These are phyloP conservation scores for Rhododendron molle DNA, from an alignment of 148 eudicot genomes.

Conservation along the genomic window DNA sequence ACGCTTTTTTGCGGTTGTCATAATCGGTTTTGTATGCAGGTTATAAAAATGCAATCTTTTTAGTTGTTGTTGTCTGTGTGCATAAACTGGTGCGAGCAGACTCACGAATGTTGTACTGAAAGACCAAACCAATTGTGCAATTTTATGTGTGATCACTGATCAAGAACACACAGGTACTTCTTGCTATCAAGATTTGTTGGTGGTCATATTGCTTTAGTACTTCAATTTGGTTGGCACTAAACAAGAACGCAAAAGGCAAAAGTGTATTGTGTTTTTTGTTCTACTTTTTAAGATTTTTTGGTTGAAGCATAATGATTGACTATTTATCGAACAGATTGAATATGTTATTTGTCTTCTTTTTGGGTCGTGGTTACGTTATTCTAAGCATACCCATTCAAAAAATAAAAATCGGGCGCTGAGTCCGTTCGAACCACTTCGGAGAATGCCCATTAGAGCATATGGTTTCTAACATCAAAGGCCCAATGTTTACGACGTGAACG, in stretches of 20 bases:
- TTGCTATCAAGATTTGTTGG: not conserved
- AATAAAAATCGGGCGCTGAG: too few relatives aligned
- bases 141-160: slow-evolving; percentile 37
- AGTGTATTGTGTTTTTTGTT: not conserved
- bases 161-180: slow-evolving; percentile 57
- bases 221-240: too few relatives aligned
- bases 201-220: not conserved
- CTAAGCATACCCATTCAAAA: not conserved
- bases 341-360: not conserved
- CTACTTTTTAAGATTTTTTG: not conserved
- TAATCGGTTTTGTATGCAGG: too few relatives aligned
- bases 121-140: slow-evolving; percentile 47
- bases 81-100: slow-evolving; percentile 44
- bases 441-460: too few relatives aligned
- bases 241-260: too few relatives aligned
- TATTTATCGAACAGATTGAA: not conserved
- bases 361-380: not conserved
- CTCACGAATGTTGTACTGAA: slow-evolving; percentile 41
- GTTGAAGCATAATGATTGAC: not conserved
- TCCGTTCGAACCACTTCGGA: too few relatives aligned
- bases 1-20: too few relatives aligned
- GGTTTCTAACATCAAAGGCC: too few relatives aligned
- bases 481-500: too few relatives aligned
- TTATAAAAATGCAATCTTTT: too few relatives aligned
- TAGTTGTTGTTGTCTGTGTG: too few relatives aligned